A percentile compares a stretch with the other conserved stretches of the same genome.
Evolutionary conservation across 2,329 filamentous ascomycete species (phyloP).

Genomic region (Tricladium varicosporioides): DNA sequence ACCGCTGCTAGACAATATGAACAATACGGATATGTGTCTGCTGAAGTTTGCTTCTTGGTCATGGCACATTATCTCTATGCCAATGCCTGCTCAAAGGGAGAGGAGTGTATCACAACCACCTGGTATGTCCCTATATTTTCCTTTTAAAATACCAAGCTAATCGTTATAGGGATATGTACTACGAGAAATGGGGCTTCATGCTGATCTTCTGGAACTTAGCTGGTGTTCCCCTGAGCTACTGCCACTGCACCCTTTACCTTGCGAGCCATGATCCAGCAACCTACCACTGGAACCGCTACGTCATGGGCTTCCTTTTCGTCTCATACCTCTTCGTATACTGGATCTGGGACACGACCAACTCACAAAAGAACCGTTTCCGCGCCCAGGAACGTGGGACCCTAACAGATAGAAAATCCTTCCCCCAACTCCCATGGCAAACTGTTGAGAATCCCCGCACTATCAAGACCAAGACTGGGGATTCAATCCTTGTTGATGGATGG

Average conservation of each 20-base stretch:
- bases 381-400: conserved; percentile 71
- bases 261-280: conserved; percentile 74
- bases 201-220: conserved; percentile 97
- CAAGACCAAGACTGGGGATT: conserved; percentile 68
- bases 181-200: conserved; percentile 97
- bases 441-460: conserved; percentile 80
- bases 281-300: conserved; percentile 73
- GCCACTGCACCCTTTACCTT: conserved; percentile 88
- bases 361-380: conserved; percentile 91
- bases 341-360: conserved; percentile 90
- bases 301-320: conserved; percentile 62
- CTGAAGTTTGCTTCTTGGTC: conserved; percentile 79
- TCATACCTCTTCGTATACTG: conserved; percentile 84
- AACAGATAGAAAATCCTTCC: conserved; percentile 75
- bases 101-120: conserved; percentile 85
- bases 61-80: conserved; percentile 92
- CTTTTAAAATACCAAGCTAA: conserved; percentile 7
- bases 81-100: conserved; percentile 88
- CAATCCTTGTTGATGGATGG: conserved; percentile 83
- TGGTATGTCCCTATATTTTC: conserved; percentile 49
- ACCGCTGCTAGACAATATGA: conserved; percentile 82
- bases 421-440: conserved; percentile 85
- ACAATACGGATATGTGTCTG: conserved; percentile 78
- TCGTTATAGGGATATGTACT: conserved; percentile 79
- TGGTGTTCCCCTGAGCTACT: conserved; percentile 87